Base-by-base conservation (phyloP, 2,329 filamentous ascomycete species). In the Talaromyces sp. region DNA sequence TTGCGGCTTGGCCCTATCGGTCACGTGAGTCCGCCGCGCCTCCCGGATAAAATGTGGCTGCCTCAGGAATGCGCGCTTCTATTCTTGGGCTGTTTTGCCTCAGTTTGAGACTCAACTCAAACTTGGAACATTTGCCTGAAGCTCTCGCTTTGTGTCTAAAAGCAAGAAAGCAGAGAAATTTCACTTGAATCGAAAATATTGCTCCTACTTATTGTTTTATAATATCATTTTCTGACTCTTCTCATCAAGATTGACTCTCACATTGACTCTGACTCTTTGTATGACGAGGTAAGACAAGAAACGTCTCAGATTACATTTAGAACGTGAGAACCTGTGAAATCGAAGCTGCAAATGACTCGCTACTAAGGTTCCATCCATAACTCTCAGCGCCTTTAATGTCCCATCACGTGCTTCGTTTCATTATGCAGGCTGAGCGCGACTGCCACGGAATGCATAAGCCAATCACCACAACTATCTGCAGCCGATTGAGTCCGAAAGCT, bases 11-110 rank as follows among this genome's bases (percentile, higher is more conserved):
- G 54, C 45, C 54, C 33, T 41, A 22, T 31, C 17, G 7, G 19
- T 50, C 54, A 56, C 54, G 54, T 56, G 54, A 56, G 2, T 13
- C 8, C 10, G 25, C 54, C 39, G 43, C 54, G 54, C 43, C 54
- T 56, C 43, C 45, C 36, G 7, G 22, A 28, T 25, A 19, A 52
- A 52, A 52, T 52, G 35, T 52, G 31, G 48, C 48, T 52, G 48
- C 48, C 48, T 52, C 33, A 52, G 48, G 48, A 46, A 37, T 37
- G 31, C 19, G 5, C 2, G 37, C 6, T 25, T 2, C 40, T 54
- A 45, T 54, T 54, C 15, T 46, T 19, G 5, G 45, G 2, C 22
- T 9, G 9, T 7, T 35, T 48, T 48, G 45, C 45, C 45, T 48
- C 28, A 35, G 33, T 11, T 19, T 11, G n/a, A n/a, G n/a, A n/a